Base-by-base conservation (phyloP, 208 protist genomes). In the Porcisia hertigi region DNA sequence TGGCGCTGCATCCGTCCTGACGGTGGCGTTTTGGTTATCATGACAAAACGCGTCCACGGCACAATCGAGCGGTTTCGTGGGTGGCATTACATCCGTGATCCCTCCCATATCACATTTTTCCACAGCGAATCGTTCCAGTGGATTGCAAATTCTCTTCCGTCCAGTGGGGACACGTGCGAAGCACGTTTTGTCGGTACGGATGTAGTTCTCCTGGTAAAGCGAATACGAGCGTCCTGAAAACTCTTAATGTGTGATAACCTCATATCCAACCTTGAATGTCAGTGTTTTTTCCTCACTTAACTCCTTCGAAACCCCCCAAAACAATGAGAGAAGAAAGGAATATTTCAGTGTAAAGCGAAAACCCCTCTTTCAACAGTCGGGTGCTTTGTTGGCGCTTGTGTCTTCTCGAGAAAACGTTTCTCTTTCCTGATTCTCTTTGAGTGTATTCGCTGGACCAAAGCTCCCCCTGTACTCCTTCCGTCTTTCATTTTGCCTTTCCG, bases 11-110 rank as follows among this genome's bases (percentile, higher is more conserved):
- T 92, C 25, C 76, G 71, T 5, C 41, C 23, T 16, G 41, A 47
- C 23, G 79, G 79, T 18, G 88, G 88, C 0, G 60, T 83, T 36
- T 69, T 92, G 8, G 79, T 89, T 1, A 75, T 92, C 2, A 89
- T 92, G 88, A 92, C 88, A 8, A 88, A 89, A 25, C 75, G 84
- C 7, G 84, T 85, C 1, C 79, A 78, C 4, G 85, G 81, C 0
- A 79, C 77, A 2, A 63, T 89, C 7, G 88, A 84, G 12, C 72
- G 71, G 36, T 92, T 92, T 58, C 59, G 72, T 34, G 83, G 83
- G 41, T 92, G 88, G 88, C 88, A 92, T 58, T 92, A 92, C 75
- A 89, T 85, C 52, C 79, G 85, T 0, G 88, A 92, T 57, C 83
- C 78, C 0, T 89, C 88, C 1, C 88, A 92, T 72, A 86, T 92